Base-by-base conservation (phyloP, 306 rosid species). In the Fragaria nilgerrensis region DNA sequence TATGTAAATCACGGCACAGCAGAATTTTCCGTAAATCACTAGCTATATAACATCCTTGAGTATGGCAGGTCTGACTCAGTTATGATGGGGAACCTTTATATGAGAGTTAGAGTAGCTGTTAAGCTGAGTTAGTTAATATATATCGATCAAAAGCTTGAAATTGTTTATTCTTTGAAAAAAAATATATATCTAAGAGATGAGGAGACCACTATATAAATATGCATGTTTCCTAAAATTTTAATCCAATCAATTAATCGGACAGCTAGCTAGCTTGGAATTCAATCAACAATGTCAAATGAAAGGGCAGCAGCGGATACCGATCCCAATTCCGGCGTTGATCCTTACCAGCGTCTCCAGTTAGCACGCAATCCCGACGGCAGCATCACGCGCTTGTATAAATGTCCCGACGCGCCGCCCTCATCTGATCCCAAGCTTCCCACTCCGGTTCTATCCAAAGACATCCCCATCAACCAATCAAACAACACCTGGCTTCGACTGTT, bases 371-470 rank as follows among this genome's bases (percentile, higher is more conserved):
- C 72, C 6, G 74, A 87, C 44, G 90, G 86, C 29, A 82, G 87
- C 5, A 39, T 89, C 78, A 80, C 83, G 16, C 88, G 89, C 25
- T 34, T 55, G 53, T 11, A 3, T 52, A 36, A 74, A 9, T 9
- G 62, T 50, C 88, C 91, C 8, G 49, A 49, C 16, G 22, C 63
- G 5, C 82, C 91, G 0, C 69, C 89, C 29, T 19, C 88, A 48
- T 52, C 79, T 0, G 87, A 86, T 72, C 83, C 85, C 53, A 68
- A 45, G 9, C 82, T 75, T 1, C 74, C 80, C 36, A 64, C 77
- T 34, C 7, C 80, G 0, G 79, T 76, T 69, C 86, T 89, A 58
- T 76, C 88, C 71, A 81, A 86, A 80, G 91, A 87, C 74, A 49
- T 68, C 1, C 43, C 49, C 64, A 55, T 90, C 49, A 81, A 84